Evolutionary conservation across 768 basidiomycete genomes (phyloP).

Genomic region (Agaricus subrufescens): DNA sequence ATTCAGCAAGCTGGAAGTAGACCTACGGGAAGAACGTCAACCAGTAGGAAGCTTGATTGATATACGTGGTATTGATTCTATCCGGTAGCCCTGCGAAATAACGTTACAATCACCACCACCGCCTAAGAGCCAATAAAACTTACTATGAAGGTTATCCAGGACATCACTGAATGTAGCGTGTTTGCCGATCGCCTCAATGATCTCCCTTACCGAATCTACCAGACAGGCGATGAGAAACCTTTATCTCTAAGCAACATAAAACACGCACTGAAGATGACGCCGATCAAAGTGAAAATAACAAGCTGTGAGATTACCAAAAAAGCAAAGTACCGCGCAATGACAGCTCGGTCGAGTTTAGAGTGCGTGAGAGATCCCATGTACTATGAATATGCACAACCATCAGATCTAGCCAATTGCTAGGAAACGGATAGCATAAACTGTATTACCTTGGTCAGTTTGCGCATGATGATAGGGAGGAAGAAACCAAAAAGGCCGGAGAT

Average conservation of each 20-base stretch:
- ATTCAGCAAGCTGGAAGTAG: slow-evolving; percentile 1
- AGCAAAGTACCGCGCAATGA: slow-evolving; percentile 87
- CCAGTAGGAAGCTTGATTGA: slow-evolving; percentile 90
- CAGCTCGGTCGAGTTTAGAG: slow-evolving; percentile 83
- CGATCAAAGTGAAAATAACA: slow-evolving; percentile 90
- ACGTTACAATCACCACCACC: neutral
- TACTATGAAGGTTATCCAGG: slow-evolving; percentile 40
- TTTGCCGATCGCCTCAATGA: slow-evolving; percentile 37
- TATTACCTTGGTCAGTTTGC: slow-evolving; percentile 68
- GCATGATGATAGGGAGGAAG: slow-evolving; percentile 89
- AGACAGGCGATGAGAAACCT: neutral
- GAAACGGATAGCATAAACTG: slow-evolving; percentile 10
- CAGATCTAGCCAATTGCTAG: slow-evolving; percentile 20
- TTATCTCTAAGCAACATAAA: neutral
- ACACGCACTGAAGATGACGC: slow-evolving; percentile 79
- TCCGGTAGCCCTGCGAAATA: slow-evolving; percentile 51
- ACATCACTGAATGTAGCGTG: slow-evolving; percentile 44
- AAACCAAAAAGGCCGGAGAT: slow-evolving; percentile 88
- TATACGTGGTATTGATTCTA: slow-evolving; percentile 81
- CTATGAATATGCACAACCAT: slow-evolving; percentile 58
- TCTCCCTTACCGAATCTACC: slow-evolving; percentile 37
- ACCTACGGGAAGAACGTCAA: slow-evolving; percentile 91
- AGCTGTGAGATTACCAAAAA: slow-evolving; percentile 94
- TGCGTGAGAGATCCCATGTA: slow-evolving; percentile 61
- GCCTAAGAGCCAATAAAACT: slow-evolving; percentile 15